Conservation (phyloP, 305 asterid species). For the Rubia peregrina region DNA sequence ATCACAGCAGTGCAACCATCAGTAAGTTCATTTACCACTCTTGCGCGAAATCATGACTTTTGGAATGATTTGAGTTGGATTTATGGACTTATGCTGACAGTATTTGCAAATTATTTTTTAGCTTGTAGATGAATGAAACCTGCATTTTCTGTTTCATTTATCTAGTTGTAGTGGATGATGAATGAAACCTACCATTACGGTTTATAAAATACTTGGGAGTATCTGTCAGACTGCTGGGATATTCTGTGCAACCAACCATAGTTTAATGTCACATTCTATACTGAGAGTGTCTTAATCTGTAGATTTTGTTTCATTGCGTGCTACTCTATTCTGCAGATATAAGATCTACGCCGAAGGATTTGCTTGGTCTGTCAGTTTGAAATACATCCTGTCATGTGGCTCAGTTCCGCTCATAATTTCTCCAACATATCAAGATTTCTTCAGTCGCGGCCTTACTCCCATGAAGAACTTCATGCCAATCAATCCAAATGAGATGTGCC, state of each 20-base stretch:
- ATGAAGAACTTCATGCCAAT: constrained; percentile 37
- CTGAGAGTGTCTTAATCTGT: too few relatives aligned
- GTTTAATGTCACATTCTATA: neutral
- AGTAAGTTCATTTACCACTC: constrained; percentile 26
- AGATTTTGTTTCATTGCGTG: neutral
- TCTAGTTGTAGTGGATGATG: too few relatives aligned
- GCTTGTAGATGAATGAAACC: neutral
- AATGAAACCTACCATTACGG: too few relatives aligned
- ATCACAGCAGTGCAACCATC: constrained; percentile 53
- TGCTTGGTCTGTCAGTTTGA: constrained; percentile 86
- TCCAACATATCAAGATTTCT: constrained; percentile 52
- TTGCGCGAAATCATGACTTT: neutral
- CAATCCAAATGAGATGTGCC: constrained; percentile 37
- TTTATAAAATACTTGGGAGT: too few relatives aligned
- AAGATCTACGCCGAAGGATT: constrained; percentile 82
- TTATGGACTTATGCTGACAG: neutral
- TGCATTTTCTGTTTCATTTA: neutral
- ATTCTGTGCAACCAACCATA: neutral
- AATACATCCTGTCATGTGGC: constrained; percentile 66
- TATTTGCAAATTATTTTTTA: neutral
- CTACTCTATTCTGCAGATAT: constrained; percentile 33
- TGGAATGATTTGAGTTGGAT: neutral
- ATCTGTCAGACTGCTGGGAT: neutral
- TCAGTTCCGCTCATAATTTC: constrained; percentile 48
- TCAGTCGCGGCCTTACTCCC: constrained; percentile 54